phyloP scores from a whole-genome alignment of 2,329 filamentous ascomycete genomes.

The Fonsecaea multimorphosa region DNA sequence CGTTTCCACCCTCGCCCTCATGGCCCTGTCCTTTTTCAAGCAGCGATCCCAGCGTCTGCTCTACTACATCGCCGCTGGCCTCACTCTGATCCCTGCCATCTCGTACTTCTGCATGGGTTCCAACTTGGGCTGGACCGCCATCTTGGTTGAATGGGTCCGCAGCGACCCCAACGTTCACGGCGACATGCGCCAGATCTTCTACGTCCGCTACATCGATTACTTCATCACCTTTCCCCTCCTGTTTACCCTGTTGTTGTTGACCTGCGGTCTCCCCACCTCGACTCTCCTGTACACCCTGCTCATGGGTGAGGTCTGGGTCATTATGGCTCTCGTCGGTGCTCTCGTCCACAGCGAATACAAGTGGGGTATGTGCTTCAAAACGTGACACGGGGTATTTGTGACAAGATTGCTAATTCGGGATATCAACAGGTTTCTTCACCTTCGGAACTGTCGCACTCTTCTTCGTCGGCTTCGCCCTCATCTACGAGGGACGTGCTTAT shows the following conservation, averaged over 20 bases:
- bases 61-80: slow-evolving; percentile 39
- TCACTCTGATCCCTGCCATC: slow-evolving; percentile 51
- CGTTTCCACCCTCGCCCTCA: slow-evolving; percentile 31
- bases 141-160: slow-evolving; percentile 65
- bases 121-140: slow-evolving; percentile 67
- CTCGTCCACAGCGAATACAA: slow-evolving; percentile 68
- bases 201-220: slow-evolving; percentile 71
- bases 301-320: slow-evolving; percentile 69
- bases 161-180: slow-evolving; percentile 55
- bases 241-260: slow-evolving; percentile 67
- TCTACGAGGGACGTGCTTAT: slow-evolving; percentile 62
- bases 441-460: slow-evolving; percentile 63
- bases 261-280: slow-evolving; percentile 68
- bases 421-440: slow-evolving; percentile 58
- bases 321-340: slow-evolving; percentile 70
- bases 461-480: slow-evolving; percentile 66
- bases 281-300: slow-evolving; percentile 68
- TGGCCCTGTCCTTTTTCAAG: slow-evolving; percentile 37
- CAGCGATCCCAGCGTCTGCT: slow-evolving; percentile 35
- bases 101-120: slow-evolving; percentile 72
- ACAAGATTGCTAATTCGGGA: background rate
- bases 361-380: slow-evolving; percentile 54
- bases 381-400: background rate
- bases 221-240: slow-evolving; percentile 68
- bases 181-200: slow-evolving; percentile 67